Conservation (phyloP, 1,284 basidiomycete species). For the Cryptococcus sp. region DNA sequence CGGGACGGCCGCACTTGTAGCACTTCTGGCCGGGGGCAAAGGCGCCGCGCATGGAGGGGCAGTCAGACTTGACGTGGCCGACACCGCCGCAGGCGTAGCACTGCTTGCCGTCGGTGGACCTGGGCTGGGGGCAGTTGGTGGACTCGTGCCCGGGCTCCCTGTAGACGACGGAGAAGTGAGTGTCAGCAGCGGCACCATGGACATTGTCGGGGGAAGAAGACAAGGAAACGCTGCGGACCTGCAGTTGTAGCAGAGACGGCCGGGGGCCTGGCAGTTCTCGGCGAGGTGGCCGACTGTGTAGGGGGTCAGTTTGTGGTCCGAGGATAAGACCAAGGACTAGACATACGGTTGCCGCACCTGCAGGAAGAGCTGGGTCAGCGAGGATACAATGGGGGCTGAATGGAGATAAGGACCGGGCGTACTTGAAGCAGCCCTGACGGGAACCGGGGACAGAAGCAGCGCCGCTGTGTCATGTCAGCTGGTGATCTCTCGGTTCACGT, state of each 20-base stretch:
- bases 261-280: conserved; percentile 79
- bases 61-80: conserved; percentile 63
- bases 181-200: neutral
- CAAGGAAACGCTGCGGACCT: conserved; percentile 43
- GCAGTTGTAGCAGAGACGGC: conserved; percentile 88
- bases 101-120: conserved; percentile 70
- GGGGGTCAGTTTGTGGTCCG: neutral
- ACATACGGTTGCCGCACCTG: conserved; percentile 44
- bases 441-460: conserved; percentile 42
- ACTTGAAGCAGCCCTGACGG: conserved; percentile 50
- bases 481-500: neutral
- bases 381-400: neutral
- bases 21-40: conserved; percentile 68
- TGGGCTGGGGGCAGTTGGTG: conserved; percentile 76
- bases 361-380: neutral
- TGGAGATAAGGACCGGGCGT: conserved; percentile 15
- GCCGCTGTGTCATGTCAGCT: conserved; percentile 19
- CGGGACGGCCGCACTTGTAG: conserved; percentile 54
- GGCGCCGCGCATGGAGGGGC: conserved; percentile 66
- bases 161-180: neutral
- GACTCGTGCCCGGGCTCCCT: conserved; percentile 81
- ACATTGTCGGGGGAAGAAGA: neutral
- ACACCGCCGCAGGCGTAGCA: conserved; percentile 75
- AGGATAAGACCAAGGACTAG: neutral
- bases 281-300: conserved; percentile 75